Evolutionary conservation across 768 basidiomycete genomes (phyloP).

Genomic region (Amanita polypyramis): DNA sequence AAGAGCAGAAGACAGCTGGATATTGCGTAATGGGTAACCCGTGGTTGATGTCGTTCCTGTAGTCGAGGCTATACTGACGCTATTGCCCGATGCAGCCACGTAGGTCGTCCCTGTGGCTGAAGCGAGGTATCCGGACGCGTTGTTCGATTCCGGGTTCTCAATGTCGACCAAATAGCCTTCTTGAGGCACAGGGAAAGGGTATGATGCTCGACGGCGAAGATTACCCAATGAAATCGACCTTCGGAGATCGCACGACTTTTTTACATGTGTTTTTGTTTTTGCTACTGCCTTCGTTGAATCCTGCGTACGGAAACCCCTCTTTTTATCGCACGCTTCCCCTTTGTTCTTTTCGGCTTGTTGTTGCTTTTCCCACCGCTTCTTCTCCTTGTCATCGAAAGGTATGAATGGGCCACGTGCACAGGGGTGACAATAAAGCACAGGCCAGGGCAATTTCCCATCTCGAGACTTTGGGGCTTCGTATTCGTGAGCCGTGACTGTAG

Average conservation of each 20-base stretch:
- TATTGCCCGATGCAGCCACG: slow-evolving; percentile 92
- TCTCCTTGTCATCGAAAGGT: slow-evolving; percentile 66
- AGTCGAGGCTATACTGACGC: slow-evolving; percentile 84
- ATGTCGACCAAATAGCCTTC: slow-evolving; percentile 22
- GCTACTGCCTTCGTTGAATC: slow-evolving; percentile 28
- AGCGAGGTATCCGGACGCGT: slow-evolving; percentile 62
- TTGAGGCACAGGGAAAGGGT: slow-evolving; percentile 16
- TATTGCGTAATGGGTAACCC: slow-evolving; percentile 32
- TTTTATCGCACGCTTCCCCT: slow-evolving; percentile 23
- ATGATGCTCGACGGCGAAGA: slow-evolving; percentile 44
- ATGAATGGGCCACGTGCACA: slow-evolving; percentile 64
- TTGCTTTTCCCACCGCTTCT: slow-evolving; percentile 52
- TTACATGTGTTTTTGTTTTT: slow-evolving; percentile 18
- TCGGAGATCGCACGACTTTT: slow-evolving; percentile 45
- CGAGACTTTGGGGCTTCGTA: slow-evolving; percentile 49
- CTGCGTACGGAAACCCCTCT: slow-evolving; percentile 21
- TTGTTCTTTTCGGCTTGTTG: slow-evolving; percentile 25
- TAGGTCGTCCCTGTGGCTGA: slow-evolving; percentile 46
- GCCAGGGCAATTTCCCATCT: slow-evolving; percentile 64
- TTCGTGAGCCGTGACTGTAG: slow-evolving; percentile 79
- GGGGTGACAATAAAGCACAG: slow-evolving; percentile 72
- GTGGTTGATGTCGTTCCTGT: slow-evolving; percentile 75
- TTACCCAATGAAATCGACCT: slow-evolving; percentile 71
- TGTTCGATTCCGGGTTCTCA: slow-evolving; percentile 46
- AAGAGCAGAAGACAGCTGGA: slow-evolving; percentile 43